phyloP scores from a whole-genome alignment of 768 basidiomycete genomes.

The Hygrophorus pudorinus region DNA sequence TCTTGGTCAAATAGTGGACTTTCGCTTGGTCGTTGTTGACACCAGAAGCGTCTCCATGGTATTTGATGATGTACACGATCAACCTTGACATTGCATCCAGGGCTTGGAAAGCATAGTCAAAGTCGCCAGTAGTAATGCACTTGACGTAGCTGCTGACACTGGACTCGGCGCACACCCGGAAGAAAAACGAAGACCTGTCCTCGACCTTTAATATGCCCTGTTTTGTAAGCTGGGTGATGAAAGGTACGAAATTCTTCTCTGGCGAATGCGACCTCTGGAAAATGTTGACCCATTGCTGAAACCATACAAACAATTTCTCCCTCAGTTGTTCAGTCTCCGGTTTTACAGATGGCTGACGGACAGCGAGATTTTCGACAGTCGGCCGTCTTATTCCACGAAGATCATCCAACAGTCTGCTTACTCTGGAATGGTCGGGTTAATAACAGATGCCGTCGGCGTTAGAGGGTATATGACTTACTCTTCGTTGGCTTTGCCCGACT shows the following conservation, averaged over 20 bases:
- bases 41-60: slow-evolving; percentile 92
- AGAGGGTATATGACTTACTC: slow-evolving; percentile 42
- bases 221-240: slow-evolving; percentile 94
- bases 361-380: slow-evolving; percentile 24
- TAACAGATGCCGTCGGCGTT: not conserved
- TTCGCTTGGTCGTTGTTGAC: slow-evolving; percentile 92
- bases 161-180: slow-evolving; percentile 93
- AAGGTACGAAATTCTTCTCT: slow-evolving; percentile 92
- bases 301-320: slow-evolving; percentile 69
- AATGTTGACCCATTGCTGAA: slow-evolving; percentile 93
- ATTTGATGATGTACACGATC: slow-evolving; percentile 98
- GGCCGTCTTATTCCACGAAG: slow-evolving; percentile 57
- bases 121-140: slow-evolving; percentile 61
- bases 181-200: slow-evolving; percentile 95
- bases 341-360: slow-evolving; percentile 43
- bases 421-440: slow-evolving; percentile 30
- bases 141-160: slow-evolving; percentile 85
- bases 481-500: slow-evolving; percentile 72
- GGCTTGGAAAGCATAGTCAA: slow-evolving; percentile 76
- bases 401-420: slow-evolving; percentile 69
- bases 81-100: slow-evolving; percentile 92
- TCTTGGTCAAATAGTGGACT: slow-evolving; percentile 94
- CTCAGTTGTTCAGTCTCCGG: slow-evolving; percentile 68
- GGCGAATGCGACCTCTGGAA: slow-evolving; percentile 86
- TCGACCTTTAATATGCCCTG: slow-evolving; percentile 95